Evolutionary conservation across 73 alveolate species (phyloP), one percentile per base, ranked within the genome.

Genomic region (Symbiodinium natans): DNA sequence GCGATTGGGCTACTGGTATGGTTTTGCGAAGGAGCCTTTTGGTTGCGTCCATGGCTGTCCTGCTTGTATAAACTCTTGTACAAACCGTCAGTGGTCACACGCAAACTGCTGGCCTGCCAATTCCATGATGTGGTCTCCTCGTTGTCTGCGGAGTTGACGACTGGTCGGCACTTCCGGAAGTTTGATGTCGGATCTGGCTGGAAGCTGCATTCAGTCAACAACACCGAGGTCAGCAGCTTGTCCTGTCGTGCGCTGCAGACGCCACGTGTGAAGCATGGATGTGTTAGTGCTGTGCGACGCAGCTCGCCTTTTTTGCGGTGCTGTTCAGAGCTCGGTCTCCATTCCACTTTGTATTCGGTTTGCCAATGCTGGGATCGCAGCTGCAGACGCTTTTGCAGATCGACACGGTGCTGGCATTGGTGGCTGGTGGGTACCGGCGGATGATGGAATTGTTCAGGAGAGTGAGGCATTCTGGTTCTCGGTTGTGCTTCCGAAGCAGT

Each of bases 121-220:
- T 83, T 83, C 8, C 33, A 41, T 13, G 46, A 19, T 23, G 38
- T 83, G 68, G 41, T 83, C 25, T 40, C 74, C 0, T 25, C 74
- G 3, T 42, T 41, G 74, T 41, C 74, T 19, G 74, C 10, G 4
- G 92, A 41, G 41, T 17, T 83, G 75, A 23, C 33, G 8, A 56
- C 48, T 4, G 17, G 42, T 73, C 27, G 41, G n/a, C 2, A 31
- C 13, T 31, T 42, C 40, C 13, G 71, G 1, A 0, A 13, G 9
- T 87, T 40, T 29, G 94, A 87, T 17, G 33, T 87, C n/a, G 34
- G 15, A 23, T 1, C 8, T 2, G 85, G 94, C 8, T 87, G 94
- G 94, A 87, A 59, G 33, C 73, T 87, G 94, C 94, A 87, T 31
- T 56, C 83, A 1, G 94, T 87, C 10, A 31, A 82, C 34, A 87